phyloP scores from a whole-genome alignment of 352 stramenopile species.

The Pythium rishiriense region DNA sequence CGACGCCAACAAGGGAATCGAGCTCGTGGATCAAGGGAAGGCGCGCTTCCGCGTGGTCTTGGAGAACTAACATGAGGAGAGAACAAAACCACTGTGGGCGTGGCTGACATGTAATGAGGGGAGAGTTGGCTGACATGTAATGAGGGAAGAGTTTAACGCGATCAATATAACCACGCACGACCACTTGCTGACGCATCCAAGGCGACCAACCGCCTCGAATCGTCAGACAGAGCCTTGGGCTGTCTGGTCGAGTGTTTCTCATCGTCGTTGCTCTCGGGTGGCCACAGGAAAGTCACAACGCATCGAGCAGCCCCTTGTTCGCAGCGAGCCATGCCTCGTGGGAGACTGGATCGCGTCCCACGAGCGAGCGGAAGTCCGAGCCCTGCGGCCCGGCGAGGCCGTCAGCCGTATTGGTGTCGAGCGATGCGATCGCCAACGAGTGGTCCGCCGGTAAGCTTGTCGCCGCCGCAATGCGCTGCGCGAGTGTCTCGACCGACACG shows the following conservation, averaged over 20 bases:
- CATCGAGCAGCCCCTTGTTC: not conserved
- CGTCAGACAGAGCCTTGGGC: no score
- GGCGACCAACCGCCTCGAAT: no score
- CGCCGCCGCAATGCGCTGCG: not conserved
- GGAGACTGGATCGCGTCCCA: not conserved
- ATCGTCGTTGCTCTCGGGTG: no score
- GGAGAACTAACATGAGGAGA: not conserved
- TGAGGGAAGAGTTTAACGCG: no score
- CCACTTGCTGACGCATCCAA: no score
- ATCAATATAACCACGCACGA: no score
- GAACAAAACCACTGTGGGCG: not conserved
- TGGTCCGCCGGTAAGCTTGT: not conserved
- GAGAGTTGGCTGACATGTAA: not conserved
- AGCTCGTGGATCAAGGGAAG: slow-evolving; percentile 14
- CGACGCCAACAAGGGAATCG: slow-evolving; percentile 12
- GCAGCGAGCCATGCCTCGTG: not conserved
- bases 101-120: not conserved
- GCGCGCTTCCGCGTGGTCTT: slow-evolving; percentile 13
- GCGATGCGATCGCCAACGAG: not conserved
- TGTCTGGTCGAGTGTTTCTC: no score
- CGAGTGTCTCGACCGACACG: slow-evolving; percentile 7
- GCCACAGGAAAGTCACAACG: no score
- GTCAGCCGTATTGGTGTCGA: not conserved
- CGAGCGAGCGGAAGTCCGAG: not conserved
- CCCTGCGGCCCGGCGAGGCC: no score